Conservation (phyloP, 768 basidiomycete species). For the Collybia nuda region DNA sequence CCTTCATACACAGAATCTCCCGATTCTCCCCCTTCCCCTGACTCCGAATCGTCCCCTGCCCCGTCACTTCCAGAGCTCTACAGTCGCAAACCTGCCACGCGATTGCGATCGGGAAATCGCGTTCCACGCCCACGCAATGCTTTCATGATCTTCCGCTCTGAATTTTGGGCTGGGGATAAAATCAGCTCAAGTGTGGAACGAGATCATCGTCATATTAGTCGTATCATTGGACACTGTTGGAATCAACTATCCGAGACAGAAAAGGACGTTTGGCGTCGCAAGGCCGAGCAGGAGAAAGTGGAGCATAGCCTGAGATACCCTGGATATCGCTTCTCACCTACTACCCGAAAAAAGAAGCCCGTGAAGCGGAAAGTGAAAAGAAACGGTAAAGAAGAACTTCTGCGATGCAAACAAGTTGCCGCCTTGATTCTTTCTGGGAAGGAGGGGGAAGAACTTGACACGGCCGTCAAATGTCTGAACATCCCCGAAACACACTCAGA, state of each 20-base stretch:
- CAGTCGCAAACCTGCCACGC: constrained; percentile 7
- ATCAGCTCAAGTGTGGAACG: constrained; percentile 48
- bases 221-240: constrained; percentile 57
- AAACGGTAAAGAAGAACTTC: constrained; percentile 45
- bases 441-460: constrained; percentile 44
- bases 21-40: constrained; percentile 7
- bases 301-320: constrained; percentile 50
- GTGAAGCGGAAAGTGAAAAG: constrained; percentile 52
- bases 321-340: constrained; percentile 54
- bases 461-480: constrained; percentile 37
- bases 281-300: constrained; percentile 51
- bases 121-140: constrained; percentile 82
- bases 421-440: constrained; percentile 51
- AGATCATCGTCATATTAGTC: constrained; percentile 59
- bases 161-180: constrained; percentile 53
- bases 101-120: constrained; percentile 41
- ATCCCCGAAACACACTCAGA: background rate
- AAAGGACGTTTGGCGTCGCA: constrained; percentile 49
- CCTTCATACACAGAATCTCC: constrained; percentile 6
- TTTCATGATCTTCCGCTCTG: constrained; percentile 73
- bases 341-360: constrained; percentile 39
- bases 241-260: constrained; percentile 48
- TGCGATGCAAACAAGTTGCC: constrained; percentile 50
- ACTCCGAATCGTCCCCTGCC: background rate
- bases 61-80: constrained; percentile 12